Evolutionary conservation across 2,329 filamentous ascomycete species (phyloP).

Genomic region (Aureobasidium leucospermi): DNA sequence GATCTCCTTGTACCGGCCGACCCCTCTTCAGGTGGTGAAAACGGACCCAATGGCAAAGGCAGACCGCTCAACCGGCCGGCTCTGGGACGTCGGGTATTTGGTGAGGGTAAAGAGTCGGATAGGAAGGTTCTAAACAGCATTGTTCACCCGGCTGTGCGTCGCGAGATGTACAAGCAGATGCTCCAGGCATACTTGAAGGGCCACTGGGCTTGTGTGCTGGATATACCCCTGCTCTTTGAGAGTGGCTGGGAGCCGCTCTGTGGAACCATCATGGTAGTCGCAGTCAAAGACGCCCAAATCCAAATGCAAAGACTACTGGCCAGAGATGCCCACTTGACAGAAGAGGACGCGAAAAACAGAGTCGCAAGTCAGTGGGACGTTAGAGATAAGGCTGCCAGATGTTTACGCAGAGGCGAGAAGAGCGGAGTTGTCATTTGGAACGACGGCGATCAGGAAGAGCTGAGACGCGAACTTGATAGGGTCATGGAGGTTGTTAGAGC

Average conservation of each 20-base stretch:
- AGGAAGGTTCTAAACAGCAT: constrained; percentile 77
- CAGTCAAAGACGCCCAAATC: constrained; percentile 67
- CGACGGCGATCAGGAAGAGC: constrained; percentile 63
- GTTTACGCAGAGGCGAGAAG: constrained; percentile 54
- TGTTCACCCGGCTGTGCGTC: constrained; percentile 82
- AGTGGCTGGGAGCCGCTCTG: constrained; percentile 77
- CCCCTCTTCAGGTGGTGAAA: constrained; percentile 34
- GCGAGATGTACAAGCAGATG: constrained; percentile 71
- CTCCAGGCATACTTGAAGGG: constrained; percentile 67
- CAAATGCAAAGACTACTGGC: constrained; percentile 74
- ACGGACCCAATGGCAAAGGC: constrained; percentile 54
- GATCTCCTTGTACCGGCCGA: constrained; percentile 66
- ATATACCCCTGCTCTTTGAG: constrained; percentile 90
- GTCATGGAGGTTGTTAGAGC: constrained; percentile 58
- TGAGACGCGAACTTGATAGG: constrained; percentile 58
- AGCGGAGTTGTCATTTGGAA: constrained; percentile 85
- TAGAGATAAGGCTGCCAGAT: constrained; percentile 70
- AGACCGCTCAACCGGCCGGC: constrained; percentile 77
- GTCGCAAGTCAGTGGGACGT: constrained; percentile 84
- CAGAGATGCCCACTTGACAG: constrained; percentile 68
- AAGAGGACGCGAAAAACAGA: constrained; percentile 81
- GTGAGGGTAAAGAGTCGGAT: constrained; percentile 65
- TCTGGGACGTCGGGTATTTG: constrained; percentile 80
- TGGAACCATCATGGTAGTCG: constrained; percentile 79
- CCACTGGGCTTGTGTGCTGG: constrained; percentile 81